Evolutionary conservation across 257 asterid species (phyloP).

Genomic region (Asclepias syriaca): DNA sequence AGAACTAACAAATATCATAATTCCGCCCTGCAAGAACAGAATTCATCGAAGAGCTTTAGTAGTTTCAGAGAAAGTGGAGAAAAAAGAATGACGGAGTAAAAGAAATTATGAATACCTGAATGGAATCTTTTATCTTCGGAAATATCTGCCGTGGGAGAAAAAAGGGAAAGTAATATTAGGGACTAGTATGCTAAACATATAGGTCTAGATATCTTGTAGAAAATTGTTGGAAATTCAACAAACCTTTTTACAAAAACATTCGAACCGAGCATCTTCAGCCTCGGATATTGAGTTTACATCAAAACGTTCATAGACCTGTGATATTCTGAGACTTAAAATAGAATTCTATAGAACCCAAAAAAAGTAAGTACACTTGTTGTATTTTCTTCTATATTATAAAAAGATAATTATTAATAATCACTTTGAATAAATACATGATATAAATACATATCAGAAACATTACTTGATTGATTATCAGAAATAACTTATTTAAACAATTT

Average conservation of each 20-base stretch:
- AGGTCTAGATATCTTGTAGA: not conserved
- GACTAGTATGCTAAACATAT: not conserved
- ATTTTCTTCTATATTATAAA: not conserved
- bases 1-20: constrained; percentile 78
- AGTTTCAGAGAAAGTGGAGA: not conserved
- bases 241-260: constrained; percentile 74
- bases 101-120: constrained; percentile 48
- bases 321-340: not conserved
- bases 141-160: constrained; percentile 48
- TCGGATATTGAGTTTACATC: constrained; percentile 53
- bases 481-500: not conserved
- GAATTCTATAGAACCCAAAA: not conserved
- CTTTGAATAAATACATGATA: no score
- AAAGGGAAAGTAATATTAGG: constrained; percentile 4
- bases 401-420: not conserved
- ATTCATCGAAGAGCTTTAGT: not conserved
- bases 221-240: constrained; percentile 8
- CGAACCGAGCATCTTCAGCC: constrained; percentile 74
- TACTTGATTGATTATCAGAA: not conserved
- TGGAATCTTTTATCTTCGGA: constrained; percentile 82
- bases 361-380: not conserved
- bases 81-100: not conserved
- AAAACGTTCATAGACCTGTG: constrained; percentile 78
- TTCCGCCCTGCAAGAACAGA: constrained; percentile 56
- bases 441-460: not conserved